Evolutionary conservation across 257 asterid species (phyloP), one percentile per base, ranked within the genome.

Genomic region (Solanum bulbocastanum): DNA sequence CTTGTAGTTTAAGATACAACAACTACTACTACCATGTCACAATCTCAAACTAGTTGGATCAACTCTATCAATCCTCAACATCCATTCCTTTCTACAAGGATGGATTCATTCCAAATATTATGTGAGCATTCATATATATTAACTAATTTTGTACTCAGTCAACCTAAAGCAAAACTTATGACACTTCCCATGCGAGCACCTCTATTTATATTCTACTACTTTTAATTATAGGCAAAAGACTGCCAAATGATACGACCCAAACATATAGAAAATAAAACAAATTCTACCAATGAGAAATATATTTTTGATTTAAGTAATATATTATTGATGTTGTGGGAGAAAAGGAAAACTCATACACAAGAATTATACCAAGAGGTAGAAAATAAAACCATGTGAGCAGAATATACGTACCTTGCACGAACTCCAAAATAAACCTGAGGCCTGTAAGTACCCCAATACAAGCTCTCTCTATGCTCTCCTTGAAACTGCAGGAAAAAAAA

Each of bases 381-480:
- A 68, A 68, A 27, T 13, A 13, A 25, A 66, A 75, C 58, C 37
- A 44, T 25, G 23, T 79, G 85, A 27, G 40, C 27, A 27, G 40
- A 27, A 46, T 81, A 46, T 81, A 81, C 15, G 42, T 90, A 97
- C 99, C 99, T 87, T 5, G 99, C 98, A 37, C 99, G 99, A 88
- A 97, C 87, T 46, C 99, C 99, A 74, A 96, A 95, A 89, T 97
- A 96, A 88, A 96, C 94, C 86, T 95, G 95, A 84, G 99, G 99
- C 91, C 99, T 91, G 86, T 97, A 97, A 5, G 99, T 97, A 86
- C 99, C 99, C 99, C 99, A 97, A 86, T 96, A 97, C 88, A 96
- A 93, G 91, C 98, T 94, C 94, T 96, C 99, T 92, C 83, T 95
- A 89, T 97, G 99, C 89, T 94, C 97, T 90, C 98, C 99, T 91